phyloP scores from a whole-genome alignment of 2,329 filamentous ascomycete species.

The Fonsecaea pedrosoi region DNA sequence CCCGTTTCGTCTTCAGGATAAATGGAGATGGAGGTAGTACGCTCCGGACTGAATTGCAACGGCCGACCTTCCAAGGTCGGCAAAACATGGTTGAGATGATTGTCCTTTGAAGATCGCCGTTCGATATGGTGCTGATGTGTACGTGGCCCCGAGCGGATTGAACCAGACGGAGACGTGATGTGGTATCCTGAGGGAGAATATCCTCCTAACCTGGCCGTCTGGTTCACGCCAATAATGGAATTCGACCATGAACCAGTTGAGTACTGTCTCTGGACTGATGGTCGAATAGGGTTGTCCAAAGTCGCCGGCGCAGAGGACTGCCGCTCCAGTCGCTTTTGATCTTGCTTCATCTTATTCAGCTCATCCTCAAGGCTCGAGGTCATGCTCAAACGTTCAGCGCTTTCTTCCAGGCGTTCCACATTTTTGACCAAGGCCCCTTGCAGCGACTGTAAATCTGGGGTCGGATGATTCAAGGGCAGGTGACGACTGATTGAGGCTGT shows the following conservation, averaged over 20 bases:
- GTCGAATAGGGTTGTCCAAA: slow-evolving; percentile 23
- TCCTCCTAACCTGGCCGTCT: slow-evolving; percentile 48
- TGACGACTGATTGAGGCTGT: slow-evolving; percentile 51
- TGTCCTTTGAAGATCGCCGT: slow-evolving; percentile 47
- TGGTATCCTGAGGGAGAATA: slow-evolving; percentile 48
- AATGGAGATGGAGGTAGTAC: slow-evolving; percentile 34
- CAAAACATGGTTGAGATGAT: slow-evolving; percentile 48
- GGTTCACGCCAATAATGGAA: slow-evolving; percentile 49
- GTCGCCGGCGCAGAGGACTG: slow-evolving; percentile 46
- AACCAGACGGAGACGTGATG: slow-evolving; percentile 51
- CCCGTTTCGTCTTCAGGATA: slow-evolving; percentile 26
- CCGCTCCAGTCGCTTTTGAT: slow-evolving; percentile 48
- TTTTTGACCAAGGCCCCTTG: slow-evolving; percentile 59
- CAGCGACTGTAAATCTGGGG: slow-evolving; percentile 57
- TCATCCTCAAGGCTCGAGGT: slow-evolving; percentile 55
- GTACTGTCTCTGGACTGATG: slow-evolving; percentile 41
- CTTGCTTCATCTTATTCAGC: slow-evolving; percentile 54
- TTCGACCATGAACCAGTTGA: slow-evolving; percentile 52
- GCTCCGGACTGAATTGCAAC: slow-evolving; percentile 37
- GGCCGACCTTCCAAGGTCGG: slow-evolving; percentile 47
- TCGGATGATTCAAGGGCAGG: slow-evolving; percentile 56
- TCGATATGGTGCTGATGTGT: slow-evolving; percentile 44
- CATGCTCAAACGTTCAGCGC: slow-evolving; percentile 56
- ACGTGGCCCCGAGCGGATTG: slow-evolving; percentile 48
- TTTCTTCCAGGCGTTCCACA: slow-evolving; percentile 57